Evolutionary conservation across 805 yeast genomes (phyloP), one percentile per base, ranked within the genome.

Genomic region (Starmerella floris): DNA sequence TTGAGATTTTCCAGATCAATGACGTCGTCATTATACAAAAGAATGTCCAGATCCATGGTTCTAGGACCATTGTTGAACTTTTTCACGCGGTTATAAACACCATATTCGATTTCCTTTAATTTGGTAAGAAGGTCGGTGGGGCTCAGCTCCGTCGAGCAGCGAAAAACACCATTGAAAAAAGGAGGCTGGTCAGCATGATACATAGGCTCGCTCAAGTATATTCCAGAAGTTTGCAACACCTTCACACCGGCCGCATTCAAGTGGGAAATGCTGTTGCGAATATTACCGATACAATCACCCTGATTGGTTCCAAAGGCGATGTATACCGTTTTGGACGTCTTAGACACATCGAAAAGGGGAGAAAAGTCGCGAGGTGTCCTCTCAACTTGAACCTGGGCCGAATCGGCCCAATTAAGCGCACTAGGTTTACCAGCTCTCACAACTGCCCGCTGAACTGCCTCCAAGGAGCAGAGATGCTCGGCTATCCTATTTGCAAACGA

Each of bases 131-230:
- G 62, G 1, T 74, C 77, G 27, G 68, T 65, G 1, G 99, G 97
- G 3, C 66, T 50, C 17, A 78, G 65, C 0, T 50, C 50, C 0
- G 95, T 87, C n/a, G 61, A 45, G 15, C 81, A 65, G 49, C 78
- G 73, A 15, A 83, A 56, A 3, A 77, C 94, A 2, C 96, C 97
- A 59, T 91, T 91, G 52, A 77, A 64, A 56, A 91, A 91, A 53
- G 76, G 77, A 2, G 75, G 70, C 62, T 91, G 99, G 43, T 84
- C 82, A 28, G 69, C 60, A 49, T 70, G 75, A 60, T 85, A 91
- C 97, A 91, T 88, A 31, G 99, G 97, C 53, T 79, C 83, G 19
- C 95, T 83, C 45, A 79, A 76, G 59, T 83, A 91, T 42, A 88
- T 62, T 0, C 93, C 74, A 0, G 97, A 87, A 0, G 88, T 73